phyloP scores from a whole-genome alignment of 1,284 basidiomycete species.

The Phellinidium pouzarii region DNA sequence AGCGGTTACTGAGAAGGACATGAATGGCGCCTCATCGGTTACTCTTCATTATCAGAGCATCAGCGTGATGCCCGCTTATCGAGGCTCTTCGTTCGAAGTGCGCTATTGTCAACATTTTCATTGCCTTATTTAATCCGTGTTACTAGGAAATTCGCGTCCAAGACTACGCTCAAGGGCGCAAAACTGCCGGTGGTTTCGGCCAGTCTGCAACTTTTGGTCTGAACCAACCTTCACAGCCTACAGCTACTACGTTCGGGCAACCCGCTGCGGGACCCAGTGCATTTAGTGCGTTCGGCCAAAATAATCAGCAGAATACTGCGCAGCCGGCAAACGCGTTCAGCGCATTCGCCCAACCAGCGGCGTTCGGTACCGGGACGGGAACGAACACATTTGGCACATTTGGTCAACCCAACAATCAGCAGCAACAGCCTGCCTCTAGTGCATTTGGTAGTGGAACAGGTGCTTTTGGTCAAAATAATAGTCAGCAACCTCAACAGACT shows the following conservation, averaged over 20 bases:
- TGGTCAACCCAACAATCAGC: constrained; percentile 28
- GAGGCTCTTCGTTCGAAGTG: constrained; percentile 26
- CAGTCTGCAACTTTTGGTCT: constrained; percentile 23
- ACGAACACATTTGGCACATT: constrained; percentile 34
- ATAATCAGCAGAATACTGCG: constrained; percentile 26
- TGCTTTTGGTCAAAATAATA: constrained; percentile 35
- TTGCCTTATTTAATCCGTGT: background rate
- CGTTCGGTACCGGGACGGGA: constrained; percentile 17
- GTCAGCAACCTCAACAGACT: constrained; percentile 21
- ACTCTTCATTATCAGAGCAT: constrained; percentile 27
- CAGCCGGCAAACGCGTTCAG: constrained; percentile 20
- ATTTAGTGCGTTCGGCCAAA: constrained; percentile 40
- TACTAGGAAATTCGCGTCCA: constrained; percentile 26
- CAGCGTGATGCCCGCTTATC: constrained; percentile 27
- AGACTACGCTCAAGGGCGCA: constrained; percentile 27
- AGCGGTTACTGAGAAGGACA: constrained; percentile 24
- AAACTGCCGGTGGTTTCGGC: constrained; percentile 29
- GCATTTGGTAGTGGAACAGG: constrained; percentile 16
- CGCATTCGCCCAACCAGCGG: constrained; percentile 27
- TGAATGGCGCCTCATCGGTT: constrained; percentile 19
- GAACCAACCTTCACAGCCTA: constrained; percentile 27
- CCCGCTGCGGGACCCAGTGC: constrained; percentile 26
- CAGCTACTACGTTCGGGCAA: constrained; percentile 30
- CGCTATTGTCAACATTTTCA: background rate
- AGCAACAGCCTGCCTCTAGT: constrained; percentile 22